Conservation (phyloP, 179 eudicot genomes). For the Nepenthes alata region DNA sequence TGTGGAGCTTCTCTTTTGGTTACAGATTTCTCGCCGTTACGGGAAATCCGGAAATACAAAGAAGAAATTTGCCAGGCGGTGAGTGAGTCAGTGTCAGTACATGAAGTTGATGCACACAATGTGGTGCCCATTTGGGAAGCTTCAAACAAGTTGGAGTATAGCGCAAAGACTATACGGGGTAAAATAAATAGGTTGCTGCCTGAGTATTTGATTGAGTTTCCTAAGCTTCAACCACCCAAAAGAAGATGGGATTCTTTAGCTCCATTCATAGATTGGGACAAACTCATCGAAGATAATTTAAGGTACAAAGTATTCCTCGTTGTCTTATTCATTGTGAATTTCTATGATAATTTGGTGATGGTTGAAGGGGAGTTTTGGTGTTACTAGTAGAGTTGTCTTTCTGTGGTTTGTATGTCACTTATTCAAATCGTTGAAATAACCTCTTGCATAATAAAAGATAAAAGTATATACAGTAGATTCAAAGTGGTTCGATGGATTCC, state of each 20-base stretch:
- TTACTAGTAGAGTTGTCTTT: no score
- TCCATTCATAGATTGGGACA: slow-evolving; percentile 56
- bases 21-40: slow-evolving; percentile 74
- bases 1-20: slow-evolving; percentile 87
- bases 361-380: no score
- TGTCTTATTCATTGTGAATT: background rate
- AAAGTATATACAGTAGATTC: no score
- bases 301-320: slow-evolving; percentile 34
- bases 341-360: background rate
- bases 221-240: slow-evolving; percentile 40
- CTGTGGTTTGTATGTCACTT: no score
- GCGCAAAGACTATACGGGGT: slow-evolving; percentile 75
- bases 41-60: slow-evolving; percentile 67
- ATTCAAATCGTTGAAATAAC: no score
- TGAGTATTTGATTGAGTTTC: slow-evolving; percentile 69
- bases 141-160: slow-evolving; percentile 72
- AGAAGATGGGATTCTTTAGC: slow-evolving; percentile 34
- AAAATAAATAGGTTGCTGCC: slow-evolving; percentile 81
- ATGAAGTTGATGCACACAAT: slow-evolving; percentile 97
- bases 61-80: slow-evolving; percentile 66
- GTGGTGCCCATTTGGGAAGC: slow-evolving; percentile 91
- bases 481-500: no score
- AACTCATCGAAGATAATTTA: slow-evolving; percentile 41
- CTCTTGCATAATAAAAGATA: no score
- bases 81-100: slow-evolving; percentile 50